Percentiles rank a stretch among this genome's conserved stretches.
phyloP scores from a whole-genome alignment of 2,329 filamentous ascomycete species.

The Grosmannia clavigera region DNA sequence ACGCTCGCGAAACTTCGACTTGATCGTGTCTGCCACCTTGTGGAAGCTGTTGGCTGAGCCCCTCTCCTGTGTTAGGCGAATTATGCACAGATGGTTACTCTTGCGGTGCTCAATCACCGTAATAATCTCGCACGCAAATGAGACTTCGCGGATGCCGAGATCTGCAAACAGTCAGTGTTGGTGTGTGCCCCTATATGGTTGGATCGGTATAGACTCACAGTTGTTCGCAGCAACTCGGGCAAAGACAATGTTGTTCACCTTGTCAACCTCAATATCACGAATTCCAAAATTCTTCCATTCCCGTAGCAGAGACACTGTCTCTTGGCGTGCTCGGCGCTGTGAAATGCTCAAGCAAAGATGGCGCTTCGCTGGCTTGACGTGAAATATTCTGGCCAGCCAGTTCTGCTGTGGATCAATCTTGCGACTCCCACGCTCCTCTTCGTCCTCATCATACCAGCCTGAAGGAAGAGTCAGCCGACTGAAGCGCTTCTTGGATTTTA shows the following conservation, averaged over 20 bases:
- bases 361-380: conserved; percentile 70
- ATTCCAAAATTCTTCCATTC: conserved; percentile 80
- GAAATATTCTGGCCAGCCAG: conserved; percentile 82
- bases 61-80: conserved; percentile 77
- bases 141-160: conserved; percentile 73
- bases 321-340: conserved; percentile 61
- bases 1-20: conserved; percentile 52
- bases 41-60: conserved; percentile 88
- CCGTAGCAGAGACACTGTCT: conserved; percentile 60
- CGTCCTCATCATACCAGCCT: conserved; percentile 15
- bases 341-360: conserved; percentile 65
- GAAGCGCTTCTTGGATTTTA: background rate
- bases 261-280: conserved; percentile 65
- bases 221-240: conserved; percentile 66
- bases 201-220: conserved; percentile 40
- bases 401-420: conserved; percentile 61
- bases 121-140: conserved; percentile 78
- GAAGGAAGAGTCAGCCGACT: conserved; percentile 4
- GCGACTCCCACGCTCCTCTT: conserved; percentile 27
- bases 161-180: conserved; percentile 25
- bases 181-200: background rate
- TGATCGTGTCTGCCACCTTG: conserved; percentile 66
- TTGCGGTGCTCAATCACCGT: conserved; percentile 78
- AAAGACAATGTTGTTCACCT: conserved; percentile 65
- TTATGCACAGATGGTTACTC: conserved; percentile 63